Conservation (phyloP, 768 basidiomycete species). For the Boletus eberwhitei region DNA sequence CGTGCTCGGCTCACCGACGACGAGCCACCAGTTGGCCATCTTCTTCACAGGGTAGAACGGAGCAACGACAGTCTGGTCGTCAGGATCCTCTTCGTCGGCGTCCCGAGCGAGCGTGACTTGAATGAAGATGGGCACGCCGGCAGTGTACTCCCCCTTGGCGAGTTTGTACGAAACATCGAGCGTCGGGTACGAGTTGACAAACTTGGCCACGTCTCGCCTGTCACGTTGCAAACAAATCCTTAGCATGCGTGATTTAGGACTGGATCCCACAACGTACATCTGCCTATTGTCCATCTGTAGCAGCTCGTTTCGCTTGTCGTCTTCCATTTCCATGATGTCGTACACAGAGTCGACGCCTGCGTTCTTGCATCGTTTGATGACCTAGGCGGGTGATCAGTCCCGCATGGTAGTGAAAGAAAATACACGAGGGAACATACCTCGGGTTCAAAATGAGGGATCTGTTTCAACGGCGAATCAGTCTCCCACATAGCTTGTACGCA, state of each 20-base stretch:
- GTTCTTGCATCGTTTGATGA: constrained; percentile 79
- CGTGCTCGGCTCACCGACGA: constrained; percentile 81
- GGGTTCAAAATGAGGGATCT: constrained; percentile 93
- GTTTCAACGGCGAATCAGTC: constrained; percentile 89
- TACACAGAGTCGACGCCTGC: constrained; percentile 87
- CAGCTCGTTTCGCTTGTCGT: constrained; percentile 76
- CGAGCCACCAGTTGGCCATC: constrained; percentile 96
- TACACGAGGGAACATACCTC: constrained; percentile 48
- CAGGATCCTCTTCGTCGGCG: constrained; percentile 68
- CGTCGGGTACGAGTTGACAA: constrained; percentile 97
- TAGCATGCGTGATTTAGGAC: background rate
- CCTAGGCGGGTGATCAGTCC: constrained; percentile 37
- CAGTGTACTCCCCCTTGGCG: constrained; percentile 83
- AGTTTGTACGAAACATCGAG: constrained; percentile 86
- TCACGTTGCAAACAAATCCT: background rate
- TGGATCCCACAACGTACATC: constrained; percentile 55
- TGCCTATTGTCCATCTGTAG: constrained; percentile 82
- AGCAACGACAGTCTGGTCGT: constrained; percentile 84
- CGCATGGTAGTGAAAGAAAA: background rate
- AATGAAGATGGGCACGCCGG: constrained; percentile 78
- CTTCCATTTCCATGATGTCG: constrained; percentile 98
- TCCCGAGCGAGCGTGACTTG: constrained; percentile 80
- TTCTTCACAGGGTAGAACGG: constrained; percentile 91
- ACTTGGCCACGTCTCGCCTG: constrained; percentile 92
- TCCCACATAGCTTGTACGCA: constrained; percentile 99